Conservation (phyloP, 2,329 filamentous ascomycete species). For the Trichoderma aggressivum region DNA sequence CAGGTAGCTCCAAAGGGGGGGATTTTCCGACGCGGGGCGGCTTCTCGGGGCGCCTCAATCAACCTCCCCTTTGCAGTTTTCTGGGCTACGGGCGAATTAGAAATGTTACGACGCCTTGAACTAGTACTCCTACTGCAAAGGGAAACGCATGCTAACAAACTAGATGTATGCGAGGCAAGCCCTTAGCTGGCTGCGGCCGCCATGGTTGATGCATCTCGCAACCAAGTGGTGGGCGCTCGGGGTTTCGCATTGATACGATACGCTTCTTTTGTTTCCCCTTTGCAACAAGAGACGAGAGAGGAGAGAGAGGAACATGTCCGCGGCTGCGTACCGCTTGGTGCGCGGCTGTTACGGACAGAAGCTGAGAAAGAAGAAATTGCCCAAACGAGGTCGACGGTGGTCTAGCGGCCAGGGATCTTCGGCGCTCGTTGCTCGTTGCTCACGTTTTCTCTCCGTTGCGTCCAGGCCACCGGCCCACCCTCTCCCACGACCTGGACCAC, state of each 20-base stretch:
- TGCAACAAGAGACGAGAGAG: not conserved
- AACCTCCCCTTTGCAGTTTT: not conserved
- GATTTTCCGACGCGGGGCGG: constrained; percentile 8
- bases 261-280: not conserved
- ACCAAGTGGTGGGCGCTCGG: not conserved
- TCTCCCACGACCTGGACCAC: constrained; percentile 22
- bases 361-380: constrained; percentile 16
- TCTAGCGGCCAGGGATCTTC: constrained; percentile 17
- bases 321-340: not conserved
- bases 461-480: constrained; percentile 20
- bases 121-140: not conserved
- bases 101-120: not conserved
- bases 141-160: not conserved
- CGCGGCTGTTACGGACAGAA: constrained; percentile 5
- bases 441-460: constrained; percentile 23
- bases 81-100: not conserved
- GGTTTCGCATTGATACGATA: not conserved
- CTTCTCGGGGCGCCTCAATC: constrained; percentile 9
- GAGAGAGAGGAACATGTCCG: not conserved
- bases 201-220: not conserved
- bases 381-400: constrained; percentile 15
- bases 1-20: constrained; percentile 12
- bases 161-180: not conserved
- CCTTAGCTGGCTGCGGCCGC: not conserved
- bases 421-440: constrained; percentile 18